Base-by-base conservation (phyloP, 1,284 basidiomycete genomes). In the Microbotryum saponariae region DNA sequence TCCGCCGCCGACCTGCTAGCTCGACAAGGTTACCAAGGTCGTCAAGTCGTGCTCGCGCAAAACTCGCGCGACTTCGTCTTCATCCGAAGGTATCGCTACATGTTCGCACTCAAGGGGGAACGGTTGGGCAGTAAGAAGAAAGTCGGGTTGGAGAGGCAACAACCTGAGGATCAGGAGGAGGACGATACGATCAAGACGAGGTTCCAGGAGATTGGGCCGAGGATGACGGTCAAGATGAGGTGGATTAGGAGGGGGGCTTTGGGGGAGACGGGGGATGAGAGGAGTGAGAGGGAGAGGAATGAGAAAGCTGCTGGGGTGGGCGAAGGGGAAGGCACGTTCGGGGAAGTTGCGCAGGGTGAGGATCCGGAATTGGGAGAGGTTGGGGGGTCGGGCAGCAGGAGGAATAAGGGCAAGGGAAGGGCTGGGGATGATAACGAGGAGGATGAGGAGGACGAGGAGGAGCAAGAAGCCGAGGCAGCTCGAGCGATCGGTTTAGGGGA, bases 61-160 rank as follows among this genome's bases (percentile, higher is more conserved):
- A 97, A 97, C 73, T 93, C 97, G 75, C 84, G 96, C 59, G 96
- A 99, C 78, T 99, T 97, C 76, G 78, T 98, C 62, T 99, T 99
- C 79, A 97, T 98, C 81, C 80, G 96, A 62, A 80, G 96, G 31
- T 73, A 72, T 63, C 62, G 71, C 9, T 73, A 73, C 69, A 71
- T 71, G 70, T 73, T 73, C 56, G 69, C 64, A 14, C 58, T 72
- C 48, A 67, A 67, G 51, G 49, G 50, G 1, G 61, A 69, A 53
- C 60, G 59, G 9, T 55, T 69, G 27, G 67, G 67, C 18, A 64
- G 61, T 31, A 68, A 59, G 54, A 69, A 62, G 56, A 68, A 67
- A 25, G 42, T 51, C 21, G 62, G 47, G 16, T 29, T 61, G 20
- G 69, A 68, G 59, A 33, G 48, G 23, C 44, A 25, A 10, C 44